phyloP scores from a whole-genome alignment of 2,329 filamentous ascomycete species.

The Pseudogymnoascus destructans region DNA sequence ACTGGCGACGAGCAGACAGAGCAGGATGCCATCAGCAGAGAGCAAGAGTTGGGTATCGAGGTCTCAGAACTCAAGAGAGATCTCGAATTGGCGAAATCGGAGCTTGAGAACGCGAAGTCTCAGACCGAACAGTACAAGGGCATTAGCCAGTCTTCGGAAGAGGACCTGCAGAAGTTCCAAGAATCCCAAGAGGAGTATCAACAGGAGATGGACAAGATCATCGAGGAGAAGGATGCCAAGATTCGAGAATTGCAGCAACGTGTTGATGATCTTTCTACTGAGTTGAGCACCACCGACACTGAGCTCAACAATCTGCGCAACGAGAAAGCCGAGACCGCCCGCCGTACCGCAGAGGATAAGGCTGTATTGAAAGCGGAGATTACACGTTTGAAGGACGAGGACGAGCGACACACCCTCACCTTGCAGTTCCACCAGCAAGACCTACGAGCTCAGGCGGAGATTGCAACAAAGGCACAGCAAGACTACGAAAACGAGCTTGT shows the following conservation, averaged over 20 bases:
- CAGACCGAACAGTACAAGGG: constrained; percentile 80
- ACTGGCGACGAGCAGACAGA: constrained; percentile 36
- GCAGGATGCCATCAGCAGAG: constrained; percentile 47
- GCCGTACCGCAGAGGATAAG: constrained; percentile 71
- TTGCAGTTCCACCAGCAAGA: constrained; percentile 82
- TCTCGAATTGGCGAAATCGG: constrained; percentile 64
- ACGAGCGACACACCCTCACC: constrained; percentile 64
- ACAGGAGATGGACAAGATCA: constrained; percentile 66
- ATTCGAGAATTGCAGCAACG: constrained; percentile 74
- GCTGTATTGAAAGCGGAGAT: constrained; percentile 66
- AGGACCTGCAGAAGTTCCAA: constrained; percentile 67
- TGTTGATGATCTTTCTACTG: constrained; percentile 68
- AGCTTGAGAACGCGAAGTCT: constrained; percentile 67
- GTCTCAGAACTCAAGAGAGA: constrained; percentile 78
- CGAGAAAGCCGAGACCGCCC: constrained; percentile 61
- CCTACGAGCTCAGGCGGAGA: constrained; percentile 82
- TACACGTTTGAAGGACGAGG: constrained; percentile 67
- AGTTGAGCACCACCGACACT: constrained; percentile 67
- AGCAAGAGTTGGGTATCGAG: constrained; percentile 74
- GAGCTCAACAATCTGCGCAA: constrained; percentile 72
- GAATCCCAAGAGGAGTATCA: constrained; percentile 75
- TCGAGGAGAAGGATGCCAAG: constrained; percentile 65
- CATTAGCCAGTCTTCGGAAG: constrained; percentile 77
- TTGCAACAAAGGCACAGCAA: constrained; percentile 83
- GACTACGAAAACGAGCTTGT: constrained; percentile 91